Conservation (phyloP, 1,284 basidiomycete species). For the Rhodotorula sp. region DNA sequence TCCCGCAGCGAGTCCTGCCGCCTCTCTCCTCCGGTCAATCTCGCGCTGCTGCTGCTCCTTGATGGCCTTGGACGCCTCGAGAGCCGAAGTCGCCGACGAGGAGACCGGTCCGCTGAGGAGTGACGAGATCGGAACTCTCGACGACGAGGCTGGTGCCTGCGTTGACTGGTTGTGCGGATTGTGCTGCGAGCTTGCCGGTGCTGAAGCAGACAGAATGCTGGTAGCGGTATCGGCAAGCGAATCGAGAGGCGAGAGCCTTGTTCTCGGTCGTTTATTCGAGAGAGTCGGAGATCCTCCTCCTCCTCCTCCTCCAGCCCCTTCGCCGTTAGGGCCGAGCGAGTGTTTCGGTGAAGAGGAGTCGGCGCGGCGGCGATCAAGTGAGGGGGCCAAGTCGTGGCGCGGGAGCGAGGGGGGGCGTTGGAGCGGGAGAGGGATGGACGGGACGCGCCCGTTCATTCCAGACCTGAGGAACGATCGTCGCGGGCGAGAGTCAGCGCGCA, state of each 20-base stretch:
- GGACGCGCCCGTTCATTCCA: background rate
- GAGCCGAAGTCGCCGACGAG: background rate
- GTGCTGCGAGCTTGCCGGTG: too few relatives aligned
- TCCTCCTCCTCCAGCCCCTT: background rate
- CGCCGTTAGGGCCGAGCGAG: background rate
- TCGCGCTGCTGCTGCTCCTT: constrained; percentile 16
- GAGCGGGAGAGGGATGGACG: background rate
- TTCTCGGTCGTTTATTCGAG: constrained; percentile 13
- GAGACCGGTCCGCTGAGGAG: background rate
- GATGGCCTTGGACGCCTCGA: background rate
- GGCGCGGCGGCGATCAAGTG: background rate
- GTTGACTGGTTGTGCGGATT: background rate
- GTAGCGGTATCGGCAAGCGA: constrained; percentile 18
- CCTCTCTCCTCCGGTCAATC: background rate
- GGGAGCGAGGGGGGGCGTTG: background rate
- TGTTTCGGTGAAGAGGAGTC: constrained; percentile 1
- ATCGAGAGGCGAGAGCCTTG: background rate
- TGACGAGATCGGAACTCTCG: background rate
- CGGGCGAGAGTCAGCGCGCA: background rate
- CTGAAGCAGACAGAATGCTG: background rate
- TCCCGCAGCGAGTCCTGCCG: background rate
- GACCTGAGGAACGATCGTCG: background rate
- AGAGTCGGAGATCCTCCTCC: background rate
- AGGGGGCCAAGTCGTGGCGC: background rate
- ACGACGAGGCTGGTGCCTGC: background rate